Conservation (phyloP, 495 filamentous ascomycete genomes). For the Penicillium ochrochloron region DNA sequence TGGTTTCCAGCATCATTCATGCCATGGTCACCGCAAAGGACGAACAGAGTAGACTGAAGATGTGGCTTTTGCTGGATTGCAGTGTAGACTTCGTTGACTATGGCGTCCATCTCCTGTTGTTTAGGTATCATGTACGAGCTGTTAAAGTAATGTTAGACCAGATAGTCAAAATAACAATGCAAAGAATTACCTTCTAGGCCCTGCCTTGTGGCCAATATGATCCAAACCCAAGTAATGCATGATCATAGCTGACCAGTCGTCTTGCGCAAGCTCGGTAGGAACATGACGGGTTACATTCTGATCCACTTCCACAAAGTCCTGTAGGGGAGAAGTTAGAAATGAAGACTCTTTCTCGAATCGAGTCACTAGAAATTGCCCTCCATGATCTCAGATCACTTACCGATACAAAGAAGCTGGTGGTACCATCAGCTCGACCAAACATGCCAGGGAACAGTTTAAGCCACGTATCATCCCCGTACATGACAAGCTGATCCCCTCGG, state of each 20-base stretch:
- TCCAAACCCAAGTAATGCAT: constrained; percentile 96
- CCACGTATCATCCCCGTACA: constrained; percentile 99
- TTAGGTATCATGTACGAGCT: constrained; percentile 92
- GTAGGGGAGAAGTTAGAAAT: constrained; percentile 7
- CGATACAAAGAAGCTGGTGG: constrained; percentile 97
- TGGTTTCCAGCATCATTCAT: constrained; percentile 99
- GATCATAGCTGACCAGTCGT: constrained; percentile 92
- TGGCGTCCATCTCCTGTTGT: constrained; percentile 90
- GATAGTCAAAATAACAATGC: background rate
- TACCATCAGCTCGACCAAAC: constrained; percentile 87
- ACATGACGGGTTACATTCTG: constrained; percentile 96
- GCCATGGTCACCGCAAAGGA: constrained; percentile 92
- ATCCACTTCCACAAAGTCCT: constrained; percentile 99
- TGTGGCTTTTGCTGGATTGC: constrained; percentile 72
- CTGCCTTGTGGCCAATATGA: constrained; percentile 96
- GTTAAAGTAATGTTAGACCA: constrained; percentile 20
- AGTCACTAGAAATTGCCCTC: too few species aligned
- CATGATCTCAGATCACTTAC: constrained; percentile 64
- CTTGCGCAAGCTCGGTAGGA: constrained; percentile 67
- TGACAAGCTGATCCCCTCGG: constrained; percentile 75
- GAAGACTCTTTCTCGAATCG: background rate
- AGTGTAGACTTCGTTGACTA: constrained; percentile 75
- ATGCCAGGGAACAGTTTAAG: constrained; percentile 90
- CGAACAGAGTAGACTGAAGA: constrained; percentile 76
- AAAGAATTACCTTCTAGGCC: constrained; percentile 71